Evolutionary conservation across 2,329 filamentous ascomycete genomes (phyloP).

Genomic region (Botryotinia globosa): DNA sequence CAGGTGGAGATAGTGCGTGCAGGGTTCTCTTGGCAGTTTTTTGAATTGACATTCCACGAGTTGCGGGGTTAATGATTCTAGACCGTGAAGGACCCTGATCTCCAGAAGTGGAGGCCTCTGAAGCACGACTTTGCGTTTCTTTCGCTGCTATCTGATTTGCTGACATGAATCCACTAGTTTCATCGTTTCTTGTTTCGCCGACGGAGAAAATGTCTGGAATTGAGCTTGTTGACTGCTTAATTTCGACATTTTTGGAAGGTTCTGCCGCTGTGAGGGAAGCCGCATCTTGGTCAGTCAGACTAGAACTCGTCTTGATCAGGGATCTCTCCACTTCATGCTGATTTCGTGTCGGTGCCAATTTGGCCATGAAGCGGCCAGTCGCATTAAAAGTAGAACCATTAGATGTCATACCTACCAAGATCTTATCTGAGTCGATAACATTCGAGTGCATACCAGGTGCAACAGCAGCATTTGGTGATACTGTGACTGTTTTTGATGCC

Average conservation of each 20-base stretch:
- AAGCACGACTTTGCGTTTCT: background rate
- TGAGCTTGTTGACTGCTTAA: slow-evolving; percentile 21
- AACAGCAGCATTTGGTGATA: background rate
- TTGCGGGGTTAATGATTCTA: slow-evolving; percentile 33
- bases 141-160: slow-evolving; percentile 17
- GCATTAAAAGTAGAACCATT: slow-evolving; percentile 1
- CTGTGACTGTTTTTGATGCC: background rate
- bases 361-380: slow-evolving; percentile 11
- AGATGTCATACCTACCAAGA: background rate
- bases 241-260: background rate
- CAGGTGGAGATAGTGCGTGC: slow-evolving; percentile 20
- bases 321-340: background rate
- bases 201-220: background rate
- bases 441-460: background rate
- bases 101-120: background rate
- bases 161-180: slow-evolving; percentile 12
- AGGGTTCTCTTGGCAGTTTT: slow-evolving; percentile 28
- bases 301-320: background rate
- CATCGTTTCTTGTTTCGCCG: background rate
- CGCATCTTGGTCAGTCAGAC: background rate
- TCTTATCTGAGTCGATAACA: background rate
- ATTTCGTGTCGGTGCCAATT: background rate
- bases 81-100: slow-evolving; percentile 22
- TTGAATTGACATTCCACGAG: slow-evolving; percentile 32
- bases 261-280: slow-evolving; percentile 11